Percentiles rank a stretch among this genome's conserved stretches.
phyloP scores from a whole-genome alignment of 768 basidiomycete species.

The Vishniacozyma victoriae region DNA sequence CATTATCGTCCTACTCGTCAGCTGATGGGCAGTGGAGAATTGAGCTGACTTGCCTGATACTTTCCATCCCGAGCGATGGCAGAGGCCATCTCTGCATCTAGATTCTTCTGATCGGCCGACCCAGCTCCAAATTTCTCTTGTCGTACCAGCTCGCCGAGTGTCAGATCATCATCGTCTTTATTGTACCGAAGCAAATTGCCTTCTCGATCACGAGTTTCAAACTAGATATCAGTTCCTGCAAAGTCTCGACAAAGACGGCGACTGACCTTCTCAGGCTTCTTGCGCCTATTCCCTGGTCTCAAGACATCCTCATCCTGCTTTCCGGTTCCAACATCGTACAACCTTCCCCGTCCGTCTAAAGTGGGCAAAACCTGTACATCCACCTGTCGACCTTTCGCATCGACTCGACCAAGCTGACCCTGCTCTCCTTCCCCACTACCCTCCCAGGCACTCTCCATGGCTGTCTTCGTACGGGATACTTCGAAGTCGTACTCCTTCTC shows the following conservation, averaged over 20 bases:
- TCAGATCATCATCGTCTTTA: constrained; percentile 79
- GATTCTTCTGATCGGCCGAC: constrained; percentile 79
- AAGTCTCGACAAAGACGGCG: background rate
- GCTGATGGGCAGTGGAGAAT: no score
- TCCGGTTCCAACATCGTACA: constrained; percentile 83
- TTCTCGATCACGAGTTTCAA: constrained; percentile 87
- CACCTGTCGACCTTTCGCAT: constrained; percentile 51
- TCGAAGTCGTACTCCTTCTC: constrained; percentile 82
- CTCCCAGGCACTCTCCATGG: constrained; percentile 43
- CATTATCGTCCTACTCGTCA: constrained; percentile 64
- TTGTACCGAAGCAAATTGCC: constrained; percentile 85
- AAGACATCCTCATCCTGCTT: constrained; percentile 53
- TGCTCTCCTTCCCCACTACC: constrained; percentile 40
- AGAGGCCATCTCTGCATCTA: constrained; percentile 81
- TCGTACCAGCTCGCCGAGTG: constrained; percentile 83
- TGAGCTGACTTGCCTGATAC: constrained; percentile 69
- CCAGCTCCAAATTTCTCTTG: constrained; percentile 89
- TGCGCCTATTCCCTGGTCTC: constrained; percentile 64
- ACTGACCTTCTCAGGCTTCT: constrained; percentile 65
- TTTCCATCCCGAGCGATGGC: constrained; percentile 83
- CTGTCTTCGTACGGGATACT: constrained; percentile 49
- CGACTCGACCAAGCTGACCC: constrained; percentile 34
- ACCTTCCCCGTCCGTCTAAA: constrained; percentile 68
- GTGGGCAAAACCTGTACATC: constrained; percentile 83
- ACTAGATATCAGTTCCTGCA: constrained; percentile 49